Evolutionary conservation across 1,284 basidiomycete genomes (phyloP), one percentile per base, ranked within the genome.

Genomic region (Pseudozyma thailandica): DNA sequence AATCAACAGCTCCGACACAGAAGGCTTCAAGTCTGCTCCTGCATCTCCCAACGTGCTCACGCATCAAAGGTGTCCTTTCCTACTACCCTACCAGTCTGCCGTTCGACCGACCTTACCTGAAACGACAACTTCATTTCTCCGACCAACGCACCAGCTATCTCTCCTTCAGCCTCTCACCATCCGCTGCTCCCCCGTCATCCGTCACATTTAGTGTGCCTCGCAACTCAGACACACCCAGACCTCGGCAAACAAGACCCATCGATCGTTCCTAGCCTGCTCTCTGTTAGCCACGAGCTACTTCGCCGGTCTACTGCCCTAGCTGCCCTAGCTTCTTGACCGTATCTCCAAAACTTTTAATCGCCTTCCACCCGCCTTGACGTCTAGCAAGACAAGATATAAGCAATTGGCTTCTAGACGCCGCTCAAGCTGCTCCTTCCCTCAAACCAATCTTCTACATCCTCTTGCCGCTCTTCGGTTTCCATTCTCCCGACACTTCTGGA

Each of bases 61-160:
- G 50, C 50, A n/a, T 10, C 23, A 47, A 9, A n/a, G n/a, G n/a
- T n/a, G n/a, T 18, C 18, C 10, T 25, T 38, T n/a, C 26, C 13
- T 4, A 26, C 27, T 39, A 66, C 63, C 63, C 38, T 30, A 49
- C 49, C 56, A 59, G 63, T 66, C 63, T 60, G 44, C 52, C 52
- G 52, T 48, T 37, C 44, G 30, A 33, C 21, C 12, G 9, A 8
- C 20, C 37, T 33, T 33, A 13, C 12, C 28, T n/a, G n/a, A n/a
- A n/a, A n/a, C n/a, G n/a, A n/a, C n/a, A n/a, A n/a, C n/a, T n/a
- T n/a, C n/a, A n/a, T 26, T 25, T 12, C 3, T 15, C 44, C 25
- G 3, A 30, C 20, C 6, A 7, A 28, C 27, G 5, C 27, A 46
- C 15, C 44, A 8, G 5, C 27, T 6, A 35, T 26, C 20, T 28